Percentiles rank a stretch among this genome's conserved stretches.
These are phyloP conservation scores for Komagataella pastoris DNA, from an alignment of 805 yeast species.

Conservation along the genomic window DNA sequence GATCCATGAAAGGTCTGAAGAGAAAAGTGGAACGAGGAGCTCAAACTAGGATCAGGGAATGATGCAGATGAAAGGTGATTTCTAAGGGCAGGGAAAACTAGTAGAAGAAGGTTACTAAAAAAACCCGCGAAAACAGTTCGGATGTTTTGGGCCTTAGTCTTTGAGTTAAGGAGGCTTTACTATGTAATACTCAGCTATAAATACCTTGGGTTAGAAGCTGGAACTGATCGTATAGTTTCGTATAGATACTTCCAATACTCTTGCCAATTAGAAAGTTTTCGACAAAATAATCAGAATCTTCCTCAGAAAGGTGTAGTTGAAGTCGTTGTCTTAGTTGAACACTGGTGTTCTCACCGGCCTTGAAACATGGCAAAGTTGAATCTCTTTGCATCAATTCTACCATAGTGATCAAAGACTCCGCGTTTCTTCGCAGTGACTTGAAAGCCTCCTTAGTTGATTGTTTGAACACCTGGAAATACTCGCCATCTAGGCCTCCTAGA, in stretches of 20 bases:
- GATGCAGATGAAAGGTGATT: neutral
- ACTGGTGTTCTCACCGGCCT: conserved; percentile 75
- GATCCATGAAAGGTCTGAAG: neutral
- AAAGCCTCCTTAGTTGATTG: conserved; percentile 60
- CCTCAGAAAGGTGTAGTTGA: conserved; percentile 61
- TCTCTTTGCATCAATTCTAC: conserved; percentile 93
- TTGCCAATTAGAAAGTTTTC: conserved; percentile 65
- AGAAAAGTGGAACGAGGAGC: neutral
- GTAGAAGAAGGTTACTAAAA: too few species aligned
- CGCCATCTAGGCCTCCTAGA: conserved; percentile 66
- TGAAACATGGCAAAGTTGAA: conserved; percentile 83
- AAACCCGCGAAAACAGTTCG: neutral
- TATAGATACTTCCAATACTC: conserved; percentile 78
- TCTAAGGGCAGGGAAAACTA: neutral
- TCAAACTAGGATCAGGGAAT: neutral
- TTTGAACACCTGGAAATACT: conserved; percentile 45
- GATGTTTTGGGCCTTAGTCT: neutral
- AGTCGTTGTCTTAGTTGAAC: conserved; percentile 69
- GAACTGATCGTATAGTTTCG: conserved; percentile 88
- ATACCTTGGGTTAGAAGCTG: conserved; percentile 94
- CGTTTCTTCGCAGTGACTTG: conserved; percentile 54
- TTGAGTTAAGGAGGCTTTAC: neutral
- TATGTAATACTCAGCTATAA: conserved; percentile 32
- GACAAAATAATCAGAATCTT: conserved; percentile 65
- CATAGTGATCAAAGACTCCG: conserved; percentile 64